Evolutionary conservation across 345 rosid species (phyloP), one percentile per base, ranked within the genome.

Genomic region (Eucalyptus marginata): DNA sequence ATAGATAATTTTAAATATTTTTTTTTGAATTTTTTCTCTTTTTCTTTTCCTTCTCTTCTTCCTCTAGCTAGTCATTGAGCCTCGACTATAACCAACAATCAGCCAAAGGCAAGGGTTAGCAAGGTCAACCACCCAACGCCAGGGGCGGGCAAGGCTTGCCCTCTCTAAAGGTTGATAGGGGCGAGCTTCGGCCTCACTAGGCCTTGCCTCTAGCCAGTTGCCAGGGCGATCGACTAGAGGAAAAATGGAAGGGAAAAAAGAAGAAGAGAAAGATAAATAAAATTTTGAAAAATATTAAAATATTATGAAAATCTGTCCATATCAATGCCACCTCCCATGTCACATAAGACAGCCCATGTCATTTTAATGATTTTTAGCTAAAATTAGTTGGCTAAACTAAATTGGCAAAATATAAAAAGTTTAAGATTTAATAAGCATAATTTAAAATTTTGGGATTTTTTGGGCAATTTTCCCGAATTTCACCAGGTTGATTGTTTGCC

Each of bases 101-200:
- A 22, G 1, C 27, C 27, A 54, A 22, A 54, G 27, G 12, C 59
- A 54, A 22, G 59, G 59, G 27, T 54, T 1, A 2, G 1, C 12
- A 22, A 22, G 59, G 27, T 54, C 27, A 54, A 22, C 4, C 58
- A 52, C 10, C 58, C 24, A 52, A 52, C 0, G 10, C 4, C 0
- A 52, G 0, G 4, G 24, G 24, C 2, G 2, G 4, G 24, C 2
- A 3, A 52, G 56, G 56, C 56, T 52, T 0, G 9, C 4, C 24
- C 24, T 52, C 10, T 0, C 56, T 52, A 52, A 52, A 52, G 10
- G 24, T 18, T 52, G 24, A 18, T 3, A 52, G 24, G 22, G 24
- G 58, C 1, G 2, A 52, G 58, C 58, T 52, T 52, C 1, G 4
- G 10, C 58, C 58, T 52, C 58, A 52, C 58, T 52, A 3, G 10